Evolutionary conservation across 1,284 basidiomycete genomes (phyloP), one percentile per base, ranked within the genome.

Genomic region (Ustilago nuda): DNA sequence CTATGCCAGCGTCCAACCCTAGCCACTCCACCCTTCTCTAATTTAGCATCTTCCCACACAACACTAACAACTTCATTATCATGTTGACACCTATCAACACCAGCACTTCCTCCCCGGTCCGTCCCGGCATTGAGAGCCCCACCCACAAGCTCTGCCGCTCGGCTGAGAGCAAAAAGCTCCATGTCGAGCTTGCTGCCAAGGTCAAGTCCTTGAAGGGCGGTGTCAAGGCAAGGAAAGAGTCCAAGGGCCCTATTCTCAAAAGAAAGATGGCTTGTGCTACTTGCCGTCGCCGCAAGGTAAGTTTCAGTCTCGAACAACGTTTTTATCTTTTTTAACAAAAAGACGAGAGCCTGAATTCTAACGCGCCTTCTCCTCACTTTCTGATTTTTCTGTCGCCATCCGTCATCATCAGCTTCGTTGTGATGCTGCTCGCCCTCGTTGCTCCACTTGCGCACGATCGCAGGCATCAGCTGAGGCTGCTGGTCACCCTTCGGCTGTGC

Each of bases 241-340:
- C 74, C 58, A 76, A 76, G 56, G 74, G 74, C 33, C 69, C 74
- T 30, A 76, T 76, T 56, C 74, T 76, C 36, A 76, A 76, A 66
- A 69, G 74, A 23, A 76, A 76, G 66, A 76, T 76, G 74, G 74
- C 74, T 45, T 76, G 74, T 50, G 74, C 74, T 43, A 76, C 74
- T 50, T 76, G 74, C 63, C 69, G 74, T 52, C 69, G 74, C 23
- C 74, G 74, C 54, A 76, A 76, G 63, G 74, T 76, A 61, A 68
- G 69, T 50, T 52, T 15, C 32, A 37, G 37, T 35, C 30, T 27
- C 12, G 43, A 23, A 32, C 8, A 52, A 33, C 32, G 8, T 9
- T 27, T 48, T 43, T 46, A n/a, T 23, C 11, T 19, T 19, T 27
- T 27, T 27, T 27, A 3, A 27, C 23, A 27, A 27, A 19, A 32